phyloP scores from a whole-genome alignment of 208 protist species.

The Trypanosoma boissoni region DNA sequence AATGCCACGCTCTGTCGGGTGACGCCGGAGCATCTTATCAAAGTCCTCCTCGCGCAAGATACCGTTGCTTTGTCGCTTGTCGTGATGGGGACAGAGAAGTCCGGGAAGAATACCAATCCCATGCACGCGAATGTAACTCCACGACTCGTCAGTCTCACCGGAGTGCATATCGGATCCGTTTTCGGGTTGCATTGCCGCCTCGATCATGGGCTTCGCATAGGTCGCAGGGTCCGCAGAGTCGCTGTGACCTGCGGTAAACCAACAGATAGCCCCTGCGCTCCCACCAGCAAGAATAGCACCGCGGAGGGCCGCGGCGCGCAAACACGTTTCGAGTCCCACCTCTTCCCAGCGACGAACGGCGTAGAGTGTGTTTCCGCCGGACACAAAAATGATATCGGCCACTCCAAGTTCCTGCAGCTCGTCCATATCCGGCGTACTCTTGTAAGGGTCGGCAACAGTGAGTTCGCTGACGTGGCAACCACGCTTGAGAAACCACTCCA shows the following conservation, averaged over 20 bases:
- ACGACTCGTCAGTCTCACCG: constrained; percentile 22
- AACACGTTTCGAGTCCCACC: constrained; percentile 56
- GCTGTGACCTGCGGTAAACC: constrained; percentile 87
- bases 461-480: constrained; percentile 56
- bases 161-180: neutral
- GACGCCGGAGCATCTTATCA: constrained; percentile 81
- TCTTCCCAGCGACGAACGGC: constrained; percentile 87
- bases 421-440: constrained; percentile 29
- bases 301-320: constrained; percentile 37
- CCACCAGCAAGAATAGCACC: constrained; percentile 74
- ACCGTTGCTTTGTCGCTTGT: constrained; percentile 65
- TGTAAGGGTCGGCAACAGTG: constrained; percentile 47
- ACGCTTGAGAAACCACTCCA: constrained; percentile 34
- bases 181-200: constrained; percentile 11
- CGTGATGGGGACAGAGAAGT: constrained; percentile 86
- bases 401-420: constrained; percentile 27
- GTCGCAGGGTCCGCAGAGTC: constrained; percentile 85
- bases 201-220: constrained; percentile 55
- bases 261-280: constrained; percentile 88
- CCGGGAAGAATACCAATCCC: constrained; percentile 77
- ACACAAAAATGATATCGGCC: constrained; percentile 79
- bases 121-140: constrained; percentile 86
- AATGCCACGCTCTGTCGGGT: constrained; percentile 85
- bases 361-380: constrained; percentile 90
- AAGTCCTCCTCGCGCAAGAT: constrained; percentile 79